Percentiles rank a stretch among this genome's conserved stretches.
Conservation (phyloP, 1,139 yeast genomes). For the Geotrichum histeridarum region DNA sequence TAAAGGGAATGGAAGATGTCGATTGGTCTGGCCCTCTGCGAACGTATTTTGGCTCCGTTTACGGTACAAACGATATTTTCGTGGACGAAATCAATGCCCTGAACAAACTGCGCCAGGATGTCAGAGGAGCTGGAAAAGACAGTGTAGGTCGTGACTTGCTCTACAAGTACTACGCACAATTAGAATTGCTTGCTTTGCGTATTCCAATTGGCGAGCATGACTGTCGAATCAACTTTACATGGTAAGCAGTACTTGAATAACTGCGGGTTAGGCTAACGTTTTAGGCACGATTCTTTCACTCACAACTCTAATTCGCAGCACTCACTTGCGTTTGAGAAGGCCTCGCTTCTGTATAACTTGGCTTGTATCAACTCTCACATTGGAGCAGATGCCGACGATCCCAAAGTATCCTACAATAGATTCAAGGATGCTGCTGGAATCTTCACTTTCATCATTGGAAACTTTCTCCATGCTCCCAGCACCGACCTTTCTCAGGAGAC, state of each 20-base stretch:
- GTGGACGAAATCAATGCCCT: constrained; percentile 52
- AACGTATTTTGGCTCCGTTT: constrained; percentile 54
- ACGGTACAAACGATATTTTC: constrained; percentile 60
- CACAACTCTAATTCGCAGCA: constrained; percentile 53
- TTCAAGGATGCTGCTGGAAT: constrained; percentile 81
- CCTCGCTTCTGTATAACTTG: constrained; percentile 70
- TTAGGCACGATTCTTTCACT: constrained; percentile 54
- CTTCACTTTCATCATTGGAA: constrained; percentile 64
- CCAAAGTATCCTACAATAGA: constrained; percentile 55
- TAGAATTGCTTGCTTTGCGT: constrained; percentile 74
- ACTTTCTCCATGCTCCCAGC: constrained; percentile 87
- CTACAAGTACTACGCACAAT: constrained; percentile 71
- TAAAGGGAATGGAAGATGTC: constrained; percentile 54
- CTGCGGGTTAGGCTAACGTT: background rate
- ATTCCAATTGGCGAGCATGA: constrained; percentile 59
- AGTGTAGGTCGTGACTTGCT: constrained; percentile 47
- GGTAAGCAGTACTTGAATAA: constrained; percentile 42
- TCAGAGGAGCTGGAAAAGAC: constrained; percentile 46
- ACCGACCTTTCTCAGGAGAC: constrained; percentile 69
- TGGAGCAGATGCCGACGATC: constrained; percentile 46
- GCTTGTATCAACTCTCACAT: constrained; percentile 53
- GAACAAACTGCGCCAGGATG: constrained; percentile 58
- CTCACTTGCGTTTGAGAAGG: constrained; percentile 84
- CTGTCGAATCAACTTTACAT: constrained; percentile 59
- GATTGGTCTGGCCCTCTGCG: constrained; percentile 66